Evolutionary conservation across 1,284 basidiomycete species (phyloP).

Genomic region (Sporisorium graminicola): DNA sequence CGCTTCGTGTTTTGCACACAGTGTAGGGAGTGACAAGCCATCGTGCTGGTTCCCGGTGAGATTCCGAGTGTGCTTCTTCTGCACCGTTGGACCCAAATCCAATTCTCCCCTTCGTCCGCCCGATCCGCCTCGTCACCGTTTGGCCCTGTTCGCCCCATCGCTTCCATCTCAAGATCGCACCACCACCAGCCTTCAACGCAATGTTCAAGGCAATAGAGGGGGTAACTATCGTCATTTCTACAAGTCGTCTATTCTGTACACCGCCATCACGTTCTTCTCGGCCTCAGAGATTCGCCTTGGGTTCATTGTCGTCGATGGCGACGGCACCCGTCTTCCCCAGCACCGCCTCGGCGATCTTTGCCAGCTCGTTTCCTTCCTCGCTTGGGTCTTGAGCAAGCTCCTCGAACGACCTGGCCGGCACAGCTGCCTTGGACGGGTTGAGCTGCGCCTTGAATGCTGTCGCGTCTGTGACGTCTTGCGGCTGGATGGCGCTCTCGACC

Average conservation of each 20-base stretch:
- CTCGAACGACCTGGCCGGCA: conserved; percentile 68
- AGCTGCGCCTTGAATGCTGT: conserved; percentile 79
- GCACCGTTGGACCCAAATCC: too few relatives aligned
- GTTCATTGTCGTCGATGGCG: conserved; percentile 21
- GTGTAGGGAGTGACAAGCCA: too few relatives aligned
- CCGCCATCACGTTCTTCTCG: not conserved
- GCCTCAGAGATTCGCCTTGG: conserved; percentile 38
- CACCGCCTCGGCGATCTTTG: conserved; percentile 14
- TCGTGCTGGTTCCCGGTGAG: too few relatives aligned
- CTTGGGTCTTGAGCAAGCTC: conserved; percentile 47
- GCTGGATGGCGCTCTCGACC: conserved; percentile 71
- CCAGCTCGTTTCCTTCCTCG: conserved; percentile 38
- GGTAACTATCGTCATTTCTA: not conserved
- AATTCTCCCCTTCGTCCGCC: too few relatives aligned
- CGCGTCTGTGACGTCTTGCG: conserved; percentile 77
- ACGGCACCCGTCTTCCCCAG: conserved; percentile 15
- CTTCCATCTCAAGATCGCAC: too few relatives aligned
- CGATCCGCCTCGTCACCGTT: too few relatives aligned
- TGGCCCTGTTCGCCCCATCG: too few relatives aligned
- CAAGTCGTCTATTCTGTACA: not conserved
- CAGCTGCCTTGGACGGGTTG: conserved; percentile 70
- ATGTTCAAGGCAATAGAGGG: too few relatives aligned
- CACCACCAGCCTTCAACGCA: too few relatives aligned
- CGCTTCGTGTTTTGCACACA: too few relatives aligned
- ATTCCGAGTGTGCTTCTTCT: too few relatives aligned